Evolutionary conservation across 2,329 filamentous ascomycete genomes (phyloP).

Genomic region (Ophiostoma tasmaniense): DNA sequence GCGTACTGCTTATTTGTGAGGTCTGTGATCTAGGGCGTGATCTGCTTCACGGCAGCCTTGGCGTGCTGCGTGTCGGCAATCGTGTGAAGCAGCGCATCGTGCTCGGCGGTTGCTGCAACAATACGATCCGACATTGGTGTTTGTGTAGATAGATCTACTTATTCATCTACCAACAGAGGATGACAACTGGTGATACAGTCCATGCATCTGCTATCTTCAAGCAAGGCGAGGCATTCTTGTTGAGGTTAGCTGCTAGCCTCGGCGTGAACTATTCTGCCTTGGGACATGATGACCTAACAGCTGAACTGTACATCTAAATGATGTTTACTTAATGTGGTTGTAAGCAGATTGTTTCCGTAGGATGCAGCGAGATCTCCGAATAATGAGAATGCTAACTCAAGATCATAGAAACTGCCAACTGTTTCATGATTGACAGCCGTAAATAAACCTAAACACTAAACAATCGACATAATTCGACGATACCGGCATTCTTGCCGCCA

Average conservation of each 20-base stretch:
- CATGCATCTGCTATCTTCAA: too few species aligned
- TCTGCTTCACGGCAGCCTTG: not conserved
- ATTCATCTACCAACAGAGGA: not conserved
- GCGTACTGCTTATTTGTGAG: conserved; percentile 8
- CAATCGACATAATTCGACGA: not conserved
- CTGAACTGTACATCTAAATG: too few species aligned
- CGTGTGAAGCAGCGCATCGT: not conserved
- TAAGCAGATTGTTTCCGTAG: too few species aligned
- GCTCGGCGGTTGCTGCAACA: conserved; percentile 5
- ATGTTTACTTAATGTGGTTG: too few species aligned
- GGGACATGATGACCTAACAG: too few species aligned
- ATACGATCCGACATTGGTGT: not conserved
- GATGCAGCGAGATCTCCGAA: not conserved
- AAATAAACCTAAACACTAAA: not conserved
- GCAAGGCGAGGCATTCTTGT: too few species aligned
- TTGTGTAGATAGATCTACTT: not conserved
- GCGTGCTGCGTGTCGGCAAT: conserved; percentile 11
- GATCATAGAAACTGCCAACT: not conserved
- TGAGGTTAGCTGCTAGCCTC: too few species aligned
- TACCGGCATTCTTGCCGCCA: too few species aligned
- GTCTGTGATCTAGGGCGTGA: not conserved
- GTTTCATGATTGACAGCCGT: not conserved
- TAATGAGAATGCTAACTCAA: not conserved
- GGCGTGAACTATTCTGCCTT: too few species aligned
- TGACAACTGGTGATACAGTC: too few species aligned